A percentile compares a stretch with the other conserved stretches of the same genome.
phyloP scores from a whole-genome alignment of 2,329 filamentous ascomycete genomes.

The Fusarium bactridioides region DNA sequence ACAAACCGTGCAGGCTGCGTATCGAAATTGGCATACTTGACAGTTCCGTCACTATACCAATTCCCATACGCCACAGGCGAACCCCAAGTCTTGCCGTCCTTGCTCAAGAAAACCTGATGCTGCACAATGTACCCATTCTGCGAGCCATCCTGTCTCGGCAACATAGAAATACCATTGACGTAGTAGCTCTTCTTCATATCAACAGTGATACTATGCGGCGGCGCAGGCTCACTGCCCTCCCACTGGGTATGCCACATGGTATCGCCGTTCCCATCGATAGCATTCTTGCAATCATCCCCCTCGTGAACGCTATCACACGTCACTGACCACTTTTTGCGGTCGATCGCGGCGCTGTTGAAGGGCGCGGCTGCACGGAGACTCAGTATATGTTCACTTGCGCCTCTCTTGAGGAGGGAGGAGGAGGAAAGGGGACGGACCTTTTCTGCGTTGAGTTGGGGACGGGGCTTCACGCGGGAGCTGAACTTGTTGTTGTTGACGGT shows the following conservation, averaged over 20 bases:
- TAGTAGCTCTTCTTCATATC: constrained; percentile 19
- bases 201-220: constrained; percentile 23
- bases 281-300: constrained; percentile 10
- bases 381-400: neutral
- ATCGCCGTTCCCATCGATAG: constrained; percentile 2
- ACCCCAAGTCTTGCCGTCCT: constrained; percentile 13
- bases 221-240: constrained; percentile 1
- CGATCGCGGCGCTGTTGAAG: neutral
- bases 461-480: neutral
- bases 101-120: constrained; percentile 12
- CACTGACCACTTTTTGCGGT: constrained; percentile 14
- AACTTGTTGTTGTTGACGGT: neutral
- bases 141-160: constrained; percentile 21
- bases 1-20: constrained; percentile 12
- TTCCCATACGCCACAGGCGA: constrained; percentile 20
- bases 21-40: constrained; percentile 29
- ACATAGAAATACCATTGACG: constrained; percentile 21
- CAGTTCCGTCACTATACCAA: constrained; percentile 17
- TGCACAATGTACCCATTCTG: constrained; percentile 10
- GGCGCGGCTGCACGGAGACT: constrained; percentile 21
- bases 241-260: constrained; percentile 21
- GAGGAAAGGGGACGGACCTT: constrained; percentile 3
- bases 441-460: neutral
- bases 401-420: neutral
- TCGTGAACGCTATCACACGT: constrained; percentile 15